Evolutionary conservation across 140 eudicot species (phyloP), one percentile per base, ranked within the genome.

Genomic region (Flaveria floridana): DNA sequence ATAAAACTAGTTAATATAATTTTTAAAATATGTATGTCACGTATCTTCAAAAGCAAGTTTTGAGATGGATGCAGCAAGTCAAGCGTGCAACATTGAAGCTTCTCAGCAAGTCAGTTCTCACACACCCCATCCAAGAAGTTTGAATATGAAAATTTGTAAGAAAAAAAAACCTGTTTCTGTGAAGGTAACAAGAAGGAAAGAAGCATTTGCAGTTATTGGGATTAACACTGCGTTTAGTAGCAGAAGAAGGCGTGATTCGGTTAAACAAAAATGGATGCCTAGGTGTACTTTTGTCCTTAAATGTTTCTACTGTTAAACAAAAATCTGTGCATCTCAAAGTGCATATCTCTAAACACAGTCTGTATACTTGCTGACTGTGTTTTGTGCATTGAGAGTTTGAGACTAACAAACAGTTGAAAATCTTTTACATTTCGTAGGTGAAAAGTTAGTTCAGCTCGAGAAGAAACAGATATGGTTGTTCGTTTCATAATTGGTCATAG

Each of bases 201-300:
- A 87, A 70, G 89, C 83, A 42, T 87, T 90, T 78, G 82, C 84
- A 64, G 96, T 87, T 26, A 87, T 89, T 5, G 96, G 96, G 18
- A 82, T 89, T 37, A 89, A 87, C 80, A 89, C 96, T 1, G 94
- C 96, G 12, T 89, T 87, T 79, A 89, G 96, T 71, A 87, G 96
- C 78, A 83, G 94, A 63, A 84, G 83, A 85, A 80, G 96, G 73
- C 94, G 96, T 30, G 94, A 87, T 80, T 87, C 89, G 1, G 70
- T 90, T 72, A 82, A 94, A 76, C 86, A 90, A 70, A 90, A 94
- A 57, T 90, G 94, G 96, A 85, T 90, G 96, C 96, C 94, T 62
- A 59, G 83, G 76, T 94, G 94, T 87, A 53, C 55, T 1, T 76
- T 53, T 37, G 6, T 20, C 58, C 65, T 69, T 70, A 68, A 16